Evolutionary conservation across 768 basidiomycete genomes (phyloP), one percentile per base, ranked within the genome.

Genomic region (Rhizopogon vinicolor): DNA sequence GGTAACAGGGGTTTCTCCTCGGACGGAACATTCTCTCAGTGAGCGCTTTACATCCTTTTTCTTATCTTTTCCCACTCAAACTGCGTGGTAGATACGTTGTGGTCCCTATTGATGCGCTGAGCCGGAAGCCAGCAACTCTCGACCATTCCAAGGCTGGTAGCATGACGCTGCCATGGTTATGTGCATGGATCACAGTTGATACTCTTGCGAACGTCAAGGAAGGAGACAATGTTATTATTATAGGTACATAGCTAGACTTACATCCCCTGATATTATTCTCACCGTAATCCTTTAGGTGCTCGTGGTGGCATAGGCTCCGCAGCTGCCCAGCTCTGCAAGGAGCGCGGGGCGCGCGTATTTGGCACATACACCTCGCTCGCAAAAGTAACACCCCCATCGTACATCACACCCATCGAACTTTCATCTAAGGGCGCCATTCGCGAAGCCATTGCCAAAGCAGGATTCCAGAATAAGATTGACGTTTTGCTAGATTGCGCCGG

Each of bases 111-210:
- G 45, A 52, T 5, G 68, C 54, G 6, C 56, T 71, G 14, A 71
- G 69, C 51, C 69, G 63, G 48, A 71, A 72, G 44, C 69, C 71
- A 6, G 28, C 59, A 51, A 58, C 52, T 1, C 40, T 71, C 31
- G 60, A 53, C 29, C 71, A 71, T 19, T 9, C 12, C 29, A 48
- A 62, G 39, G 71, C 69, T 5, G 69, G 63, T 13, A 73, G 69
- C 43, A 69, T 71, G 63, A 67, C 69, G 0, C 70, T 71, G 6
- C 63, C 63, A 0, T 72, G 71, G 69, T 60, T 72, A 25, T 71
- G 69, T 51, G 71, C 71, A 7, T 71, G 71, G 71, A 73, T 72
- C 60, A 70, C 69, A 1, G 68, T 71, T 12, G 58, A 73, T 9
- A 71, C 61, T 14, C 71, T 72, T 13, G 69, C 69, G 18, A 57